Evolutionary conservation across 106 monocot genomes (phyloP).

Genomic region (Acanthochlamys bracteata): DNA sequence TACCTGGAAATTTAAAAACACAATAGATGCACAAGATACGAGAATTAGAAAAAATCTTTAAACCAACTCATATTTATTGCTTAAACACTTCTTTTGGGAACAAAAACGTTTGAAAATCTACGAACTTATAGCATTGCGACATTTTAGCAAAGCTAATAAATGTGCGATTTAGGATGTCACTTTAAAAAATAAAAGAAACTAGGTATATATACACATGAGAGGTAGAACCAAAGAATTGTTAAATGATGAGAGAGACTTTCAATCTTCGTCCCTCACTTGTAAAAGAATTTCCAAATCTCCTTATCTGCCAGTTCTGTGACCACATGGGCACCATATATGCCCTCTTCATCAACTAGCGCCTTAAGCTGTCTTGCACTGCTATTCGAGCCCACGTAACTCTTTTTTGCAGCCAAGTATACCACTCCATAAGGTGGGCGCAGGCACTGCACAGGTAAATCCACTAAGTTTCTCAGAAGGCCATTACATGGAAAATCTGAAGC

Average conservation of each 20-base stretch:
- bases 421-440: conserved; percentile 88
- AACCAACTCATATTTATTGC: too few species aligned
- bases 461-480: not conserved
- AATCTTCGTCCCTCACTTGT: conserved; percentile 40
- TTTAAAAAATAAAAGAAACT: conserved; percentile 4
- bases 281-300: conserved; percentile 95
- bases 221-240: not conserved
- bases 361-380: conserved; percentile 47
- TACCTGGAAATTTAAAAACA: too few species aligned
- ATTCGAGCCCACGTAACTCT: conserved; percentile 57
- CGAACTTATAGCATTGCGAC: conserved; percentile 6
- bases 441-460: conserved; percentile 42
- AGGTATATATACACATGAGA: conserved; percentile 3
- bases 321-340: conserved; percentile 56
- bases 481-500: too few species aligned
- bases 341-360: conserved; percentile 71
- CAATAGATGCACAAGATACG: too few species aligned
- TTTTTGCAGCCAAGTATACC: conserved; percentile 70
- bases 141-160: conserved; percentile 10
- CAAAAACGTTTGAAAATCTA: not conserved
- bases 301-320: conserved; percentile 50
- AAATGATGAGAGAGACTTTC: not conserved
- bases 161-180: not conserved
- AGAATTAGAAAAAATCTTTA: too few species aligned
- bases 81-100: not conserved